These are phyloP conservation scores for Suillus discolor DNA, from an alignment of 768 basidiomycete species.

Conservation along the genomic window DNA sequence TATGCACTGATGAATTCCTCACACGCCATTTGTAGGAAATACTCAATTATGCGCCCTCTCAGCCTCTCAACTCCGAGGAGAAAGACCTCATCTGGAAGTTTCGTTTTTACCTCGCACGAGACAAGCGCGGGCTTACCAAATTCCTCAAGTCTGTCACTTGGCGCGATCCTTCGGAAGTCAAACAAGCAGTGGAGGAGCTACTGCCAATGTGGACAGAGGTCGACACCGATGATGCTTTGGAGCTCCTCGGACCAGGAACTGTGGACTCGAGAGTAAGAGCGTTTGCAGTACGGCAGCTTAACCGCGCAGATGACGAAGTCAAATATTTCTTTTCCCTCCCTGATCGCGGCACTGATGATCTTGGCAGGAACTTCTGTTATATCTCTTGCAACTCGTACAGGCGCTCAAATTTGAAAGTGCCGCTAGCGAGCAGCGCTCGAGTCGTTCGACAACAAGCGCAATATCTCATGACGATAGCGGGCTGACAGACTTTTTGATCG, in stretches of 20 bases:
- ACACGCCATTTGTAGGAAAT: slow-evolving; percentile 60
- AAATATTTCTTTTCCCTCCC: slow-evolving; percentile 21
- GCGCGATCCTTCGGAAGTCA: slow-evolving; percentile 94
- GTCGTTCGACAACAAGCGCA: slow-evolving; percentile 71
- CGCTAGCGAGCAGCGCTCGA: slow-evolving; percentile 74
- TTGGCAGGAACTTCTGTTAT: slow-evolving; percentile 83
- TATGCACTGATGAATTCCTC: neutral
- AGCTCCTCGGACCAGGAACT: slow-evolving; percentile 87
- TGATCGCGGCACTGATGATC: neutral
- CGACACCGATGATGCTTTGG: slow-evolving; percentile 95
- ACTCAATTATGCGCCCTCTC: slow-evolving; percentile 89
- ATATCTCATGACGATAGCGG: slow-evolving; percentile 91
- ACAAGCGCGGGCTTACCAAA: slow-evolving; percentile 94
- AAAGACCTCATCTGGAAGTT: slow-evolving; percentile 99
- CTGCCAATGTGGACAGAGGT: slow-evolving; percentile 97
- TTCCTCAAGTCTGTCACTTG: slow-evolving; percentile 98
- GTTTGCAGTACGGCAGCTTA: slow-evolving; percentile 91
- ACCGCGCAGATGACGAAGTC: slow-evolving; percentile 93
- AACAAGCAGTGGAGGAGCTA: slow-evolving; percentile 95
- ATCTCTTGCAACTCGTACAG: slow-evolving; percentile 95
- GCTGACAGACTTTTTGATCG: slow-evolving; percentile 88
- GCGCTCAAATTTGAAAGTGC: slow-evolving; percentile 94
- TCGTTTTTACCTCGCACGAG: slow-evolving; percentile 93
- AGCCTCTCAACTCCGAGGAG: slow-evolving; percentile 83
- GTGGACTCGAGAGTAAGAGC: slow-evolving; percentile 91